Evolutionary conservation across 2,329 filamentous ascomycete genomes (phyloP), one percentile per base, ranked within the genome.

Genomic region (Sporothrix curviconia): DNA sequence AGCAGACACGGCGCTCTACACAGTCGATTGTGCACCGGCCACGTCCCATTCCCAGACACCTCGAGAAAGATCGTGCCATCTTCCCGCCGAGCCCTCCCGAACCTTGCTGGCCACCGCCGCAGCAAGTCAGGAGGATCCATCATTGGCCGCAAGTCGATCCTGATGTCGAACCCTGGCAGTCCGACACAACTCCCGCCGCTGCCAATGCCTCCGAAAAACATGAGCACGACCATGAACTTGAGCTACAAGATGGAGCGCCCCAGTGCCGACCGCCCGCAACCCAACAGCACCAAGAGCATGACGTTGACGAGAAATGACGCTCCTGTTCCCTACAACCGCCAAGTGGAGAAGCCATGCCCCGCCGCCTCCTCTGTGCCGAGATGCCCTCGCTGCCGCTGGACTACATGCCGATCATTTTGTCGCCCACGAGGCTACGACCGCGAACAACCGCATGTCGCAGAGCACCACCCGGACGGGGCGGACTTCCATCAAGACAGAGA

Each of bases 271-370:
- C 67, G 76, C 15, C 71, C 79, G 17, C 70, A 74, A 6, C 76
- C 78, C 3, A 82, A 81, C 59, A 69, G 79, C 59, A 81, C 78
- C 3, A 77, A 76, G 66, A 82, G 78, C 64, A 83, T 82, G 80
- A 81, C 78, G 0, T 81, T 60, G 72, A 82, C 53, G 80, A 83
- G 63, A 83, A 82, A 79, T 83, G 70, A 69, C 72, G 1, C 66
- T 81, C 5, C 67, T 83, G 24, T 81, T 80, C 61, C 71, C 76
- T 3, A 66, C 68, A 7, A n/a, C 67, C 74, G 51, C 59, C 69
- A 49, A 68, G 68, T 55, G 61, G 60, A 56, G 57, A 62, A 39
- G 54, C 60, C 55, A 22, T 55, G 6, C 58, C 46, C 6, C 68
- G 62, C 34, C 70, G 71, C 8, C 70, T 75, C 74, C 4, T 72